Conservation (phyloP, 2,329 filamentous ascomycete genomes). For the Phyllosticta paracitricarpa region DNA sequence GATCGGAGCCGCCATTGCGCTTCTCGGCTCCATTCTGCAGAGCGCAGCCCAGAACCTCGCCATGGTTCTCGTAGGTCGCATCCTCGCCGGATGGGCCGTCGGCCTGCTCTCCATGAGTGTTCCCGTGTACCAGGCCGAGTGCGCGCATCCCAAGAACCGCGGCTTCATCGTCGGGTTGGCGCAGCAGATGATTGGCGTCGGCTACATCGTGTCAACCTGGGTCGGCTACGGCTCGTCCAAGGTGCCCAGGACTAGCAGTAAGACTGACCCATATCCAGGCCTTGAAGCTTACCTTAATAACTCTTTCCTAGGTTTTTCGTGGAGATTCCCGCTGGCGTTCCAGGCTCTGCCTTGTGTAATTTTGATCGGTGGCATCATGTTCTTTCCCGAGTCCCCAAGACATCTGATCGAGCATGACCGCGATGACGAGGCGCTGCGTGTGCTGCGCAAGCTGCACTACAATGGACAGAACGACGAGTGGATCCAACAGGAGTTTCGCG, state of each 20-base stretch:
- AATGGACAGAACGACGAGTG: conserved; percentile 46
- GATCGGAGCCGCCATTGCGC: conserved; percentile 48
- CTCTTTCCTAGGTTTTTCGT: conserved; percentile 22
- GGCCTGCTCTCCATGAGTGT: conserved; percentile 50
- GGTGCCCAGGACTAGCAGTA: conserved; percentile 21
- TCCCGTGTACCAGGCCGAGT: conserved; percentile 55
- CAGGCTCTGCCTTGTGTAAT: conserved; percentile 36
- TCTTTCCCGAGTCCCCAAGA: conserved; percentile 30
- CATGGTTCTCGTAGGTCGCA: conserved; percentile 50
- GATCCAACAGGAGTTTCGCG: conserved; percentile 47
- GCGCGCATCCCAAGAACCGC: conserved; percentile 48
- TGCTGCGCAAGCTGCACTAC: conserved; percentile 42
- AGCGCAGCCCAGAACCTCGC: conserved; percentile 44
- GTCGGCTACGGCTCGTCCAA: conserved; percentile 36
- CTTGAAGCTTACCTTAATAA: too few relatives aligned
- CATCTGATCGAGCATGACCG: conserved; percentile 39
- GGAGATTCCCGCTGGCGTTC: conserved; percentile 37
- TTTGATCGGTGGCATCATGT: conserved; percentile 33
- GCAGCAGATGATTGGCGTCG: conserved; percentile 48
- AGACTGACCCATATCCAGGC: too few relatives aligned
- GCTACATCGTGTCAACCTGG: conserved; percentile 47
- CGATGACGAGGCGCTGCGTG: conserved; percentile 42
- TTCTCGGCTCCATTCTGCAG: conserved; percentile 50
- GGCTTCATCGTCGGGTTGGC: conserved; percentile 45
- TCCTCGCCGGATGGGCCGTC: conserved; percentile 50